Percentiles rank a stretch among this genome's conserved stretches.
Evolutionary conservation across 495 filamentous ascomycete species (phyloP).

Genomic region (Talaromyces ruber): DNA sequence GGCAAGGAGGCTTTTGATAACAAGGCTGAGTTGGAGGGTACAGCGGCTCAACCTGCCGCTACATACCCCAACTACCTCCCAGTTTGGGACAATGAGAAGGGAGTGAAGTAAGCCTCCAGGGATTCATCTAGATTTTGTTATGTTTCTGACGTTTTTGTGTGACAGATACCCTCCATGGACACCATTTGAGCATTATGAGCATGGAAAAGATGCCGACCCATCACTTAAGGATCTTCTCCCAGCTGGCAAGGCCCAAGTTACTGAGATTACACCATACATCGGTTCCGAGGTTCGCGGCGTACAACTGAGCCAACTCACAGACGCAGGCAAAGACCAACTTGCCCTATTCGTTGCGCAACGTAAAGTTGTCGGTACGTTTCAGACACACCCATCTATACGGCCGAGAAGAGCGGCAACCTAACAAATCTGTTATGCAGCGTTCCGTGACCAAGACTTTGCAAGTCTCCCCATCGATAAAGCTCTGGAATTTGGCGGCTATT

Average conservation of each 20-base stretch:
- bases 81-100: slow-evolving; percentile 55
- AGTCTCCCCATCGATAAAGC: slow-evolving; percentile 47
- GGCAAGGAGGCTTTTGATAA: slow-evolving; percentile 38
- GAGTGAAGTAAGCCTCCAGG: slow-evolving; percentile 6
- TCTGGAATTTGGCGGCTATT: slow-evolving; percentile 50
- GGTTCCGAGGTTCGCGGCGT: slow-evolving; percentile 47
- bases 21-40: slow-evolving; percentile 34
- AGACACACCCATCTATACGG: neutral
- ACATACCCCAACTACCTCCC: slow-evolving; percentile 69
- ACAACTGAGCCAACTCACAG: slow-evolving; percentile 45
- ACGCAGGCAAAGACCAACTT: slow-evolving; percentile 47
- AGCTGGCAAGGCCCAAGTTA: slow-evolving; percentile 27
- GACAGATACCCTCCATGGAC: slow-evolving; percentile 33
- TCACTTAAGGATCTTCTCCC: slow-evolving; percentile 43
- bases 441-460: slow-evolving; percentile 55
- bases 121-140: neutral
- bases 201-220: slow-evolving; percentile 43
- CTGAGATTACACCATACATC: slow-evolving; percentile 45
- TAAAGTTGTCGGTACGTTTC: slow-evolving; percentile 41
- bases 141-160: neutral
- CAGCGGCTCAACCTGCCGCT: slow-evolving; percentile 37
- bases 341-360: slow-evolving; percentile 49
- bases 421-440: slow-evolving; percentile 23
- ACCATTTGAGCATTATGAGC: slow-evolving; percentile 40
- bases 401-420: neutral